Conservation (phyloP, 1,139 yeast species). For the Scheffersomyces parashehatae region DNA sequence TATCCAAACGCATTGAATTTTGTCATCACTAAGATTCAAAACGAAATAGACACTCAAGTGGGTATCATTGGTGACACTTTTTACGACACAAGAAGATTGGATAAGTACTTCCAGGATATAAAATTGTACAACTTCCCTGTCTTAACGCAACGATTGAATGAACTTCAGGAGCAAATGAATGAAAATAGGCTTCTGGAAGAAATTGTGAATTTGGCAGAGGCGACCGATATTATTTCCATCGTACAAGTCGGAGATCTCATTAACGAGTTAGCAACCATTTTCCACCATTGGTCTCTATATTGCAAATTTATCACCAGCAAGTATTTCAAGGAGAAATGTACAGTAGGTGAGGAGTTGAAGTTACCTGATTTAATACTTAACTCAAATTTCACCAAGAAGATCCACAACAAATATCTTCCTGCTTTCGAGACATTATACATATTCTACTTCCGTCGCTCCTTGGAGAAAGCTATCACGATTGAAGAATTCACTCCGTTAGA, state of each 20-base stretch:
- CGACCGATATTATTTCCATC: constrained; percentile 41
- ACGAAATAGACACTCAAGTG: constrained; percentile 88
- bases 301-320: constrained; percentile 70
- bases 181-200: constrained; percentile 3
- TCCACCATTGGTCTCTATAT: constrained; percentile 87
- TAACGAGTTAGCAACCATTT: constrained; percentile 70
- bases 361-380: constrained; percentile 56
- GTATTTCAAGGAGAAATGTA: constrained; percentile 23
- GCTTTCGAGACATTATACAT: constrained; percentile 63
- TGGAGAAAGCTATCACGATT: constrained; percentile 77
- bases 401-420: constrained; percentile 54
- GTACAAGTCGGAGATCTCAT: constrained; percentile 58
- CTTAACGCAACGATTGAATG: constrained; percentile 27
- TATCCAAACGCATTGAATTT: constrained; percentile 57
- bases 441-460: constrained; percentile 73
- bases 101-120: constrained; percentile 57
- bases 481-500: constrained; percentile 69
- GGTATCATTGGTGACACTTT: constrained; percentile 87
- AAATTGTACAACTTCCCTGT: constrained; percentile 57
- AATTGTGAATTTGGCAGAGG: constrained; percentile 6
- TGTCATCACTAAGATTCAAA: constrained; percentile 73
- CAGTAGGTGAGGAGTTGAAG: constrained; percentile 19
- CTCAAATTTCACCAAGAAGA: constrained; percentile 65
- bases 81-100: constrained; percentile 68
- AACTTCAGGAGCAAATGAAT: constrained; percentile 17